Evolutionary conservation across 805 yeast genomes (phyloP), one percentile per base, ranked within the genome.

Genomic region (Grigorovia humatica): DNA sequence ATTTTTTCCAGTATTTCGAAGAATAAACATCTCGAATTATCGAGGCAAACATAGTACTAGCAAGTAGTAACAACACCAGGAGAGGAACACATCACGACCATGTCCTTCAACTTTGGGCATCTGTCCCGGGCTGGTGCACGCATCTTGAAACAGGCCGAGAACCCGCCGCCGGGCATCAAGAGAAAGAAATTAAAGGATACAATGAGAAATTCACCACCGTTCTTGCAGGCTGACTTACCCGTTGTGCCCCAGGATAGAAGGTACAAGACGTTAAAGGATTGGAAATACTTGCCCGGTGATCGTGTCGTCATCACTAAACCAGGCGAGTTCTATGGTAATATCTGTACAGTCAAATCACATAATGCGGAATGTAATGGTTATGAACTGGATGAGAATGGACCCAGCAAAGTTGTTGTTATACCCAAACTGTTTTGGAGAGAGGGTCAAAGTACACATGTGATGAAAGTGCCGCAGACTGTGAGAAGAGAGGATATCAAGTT

Each of bases 361-460:
- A 78, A 77, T 48, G 69, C 72, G n/a, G 74, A 76, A 45, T 75
- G 82, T 20, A 86, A 88, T 64, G 77, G 84, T 4, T 77, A 80
- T 46, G 73, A 78, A 50, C 71, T 90, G 49, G 80, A 75, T 52
- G 86, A 86, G 51, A 81, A 83, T 61, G 83, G 89, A 23, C 83
- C 82, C 43, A 76, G 80, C 13, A 76, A 76, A 56, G 74, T 76
- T 48, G 74, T 79, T 49, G 80, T 86, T 41, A 75, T 88, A 47
- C 96, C 96, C 29, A 81, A 80, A 59, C 73, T 74, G 48, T 75
- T 77, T 59, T 87, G 95, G 95, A 73, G 77, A 43, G 81, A 78
- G 45, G 83, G 83, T 40, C 93, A 85, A 63, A 74, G 74, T 20
- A 77, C 84, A 44, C 91, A 88, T 58, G 80, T 88, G 45, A 72